phyloP scores from a whole-genome alignment of 2,329 filamentous ascomycete genomes.

The Alternaria consortialis region DNA sequence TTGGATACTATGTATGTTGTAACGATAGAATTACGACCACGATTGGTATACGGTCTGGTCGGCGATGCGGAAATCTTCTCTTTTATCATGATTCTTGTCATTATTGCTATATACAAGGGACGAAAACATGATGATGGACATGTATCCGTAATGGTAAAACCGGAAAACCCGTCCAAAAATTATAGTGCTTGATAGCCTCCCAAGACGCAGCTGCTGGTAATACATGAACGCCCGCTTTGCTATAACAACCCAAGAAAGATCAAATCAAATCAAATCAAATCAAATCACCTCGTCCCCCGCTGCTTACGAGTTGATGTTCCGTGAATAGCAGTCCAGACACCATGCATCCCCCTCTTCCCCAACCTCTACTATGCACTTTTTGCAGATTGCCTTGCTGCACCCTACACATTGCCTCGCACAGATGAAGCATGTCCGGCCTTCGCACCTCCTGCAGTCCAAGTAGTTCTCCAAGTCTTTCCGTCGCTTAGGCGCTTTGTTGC shows the following conservation, averaged over 20 bases:
- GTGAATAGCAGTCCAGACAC: slow-evolving; percentile 67
- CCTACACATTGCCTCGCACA: slow-evolving; percentile 69
- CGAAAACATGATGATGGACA: not conserved
- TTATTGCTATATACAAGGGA: not conserved
- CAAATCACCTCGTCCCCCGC: not conserved
- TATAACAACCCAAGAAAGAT: not conserved
- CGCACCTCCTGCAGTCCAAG: slow-evolving; percentile 70
- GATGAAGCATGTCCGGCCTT: slow-evolving; percentile 71
- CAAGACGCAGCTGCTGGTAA: not conserved
- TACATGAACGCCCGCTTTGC: slow-evolving; percentile 9
- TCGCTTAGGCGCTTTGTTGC: slow-evolving; percentile 70
- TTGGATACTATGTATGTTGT: not conserved
- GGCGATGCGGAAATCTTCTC: not conserved
- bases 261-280: not conserved
- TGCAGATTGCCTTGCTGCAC: slow-evolving; percentile 66
- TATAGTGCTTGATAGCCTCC: not conserved
- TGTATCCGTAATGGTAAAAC: not conserved
- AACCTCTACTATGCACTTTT: slow-evolving; percentile 72
- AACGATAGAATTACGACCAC: not conserved
- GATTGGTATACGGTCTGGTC: not conserved
- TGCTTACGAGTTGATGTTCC: slow-evolving; percentile 31
- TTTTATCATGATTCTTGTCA: not conserved
- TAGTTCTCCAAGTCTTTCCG: slow-evolving; percentile 73
- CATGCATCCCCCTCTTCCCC: slow-evolving; percentile 71
- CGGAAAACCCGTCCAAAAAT: not conserved